Percentiles rank a stretch among this genome's conserved stretches.
Conservation (phyloP, 805 yeast genomes). For the Suhomyces canberraensis region DNA sequence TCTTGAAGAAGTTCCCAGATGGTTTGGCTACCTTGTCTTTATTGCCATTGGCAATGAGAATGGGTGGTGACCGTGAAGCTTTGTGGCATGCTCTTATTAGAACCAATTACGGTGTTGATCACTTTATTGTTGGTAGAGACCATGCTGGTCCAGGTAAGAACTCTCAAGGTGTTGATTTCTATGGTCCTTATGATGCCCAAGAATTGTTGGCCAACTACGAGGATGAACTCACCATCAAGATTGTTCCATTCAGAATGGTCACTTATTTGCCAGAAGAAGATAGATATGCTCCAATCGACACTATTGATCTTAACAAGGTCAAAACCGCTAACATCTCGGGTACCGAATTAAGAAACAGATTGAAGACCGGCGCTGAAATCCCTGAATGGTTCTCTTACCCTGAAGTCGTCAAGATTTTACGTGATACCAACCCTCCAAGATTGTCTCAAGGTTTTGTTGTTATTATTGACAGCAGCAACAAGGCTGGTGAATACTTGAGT, state of each 20-base stretch:
- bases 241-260: constrained; percentile 96
- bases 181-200: constrained; percentile 97
- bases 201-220: constrained; percentile 73
- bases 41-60: constrained; percentile 95
- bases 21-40: constrained; percentile 89
- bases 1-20: constrained; percentile 87
- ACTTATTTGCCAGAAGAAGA: constrained; percentile 94
- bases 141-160: constrained; percentile 94
- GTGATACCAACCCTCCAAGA: constrained; percentile 93
- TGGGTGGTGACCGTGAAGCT: constrained; percentile 99
- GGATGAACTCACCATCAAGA: constrained; percentile 79
- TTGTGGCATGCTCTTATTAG: constrained; percentile 97
- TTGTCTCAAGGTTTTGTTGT: constrained; percentile 83
- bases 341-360: constrained; percentile 85
- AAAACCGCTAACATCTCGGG: constrained; percentile 91
- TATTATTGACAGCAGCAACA: constrained; percentile 55
- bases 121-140: constrained; percentile 96
- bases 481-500: constrained; percentile 48
- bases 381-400: constrained; percentile 98
- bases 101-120: constrained; percentile 94
- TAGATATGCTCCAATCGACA: constrained; percentile 92
- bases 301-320: constrained; percentile 68
- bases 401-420: constrained; percentile 85
- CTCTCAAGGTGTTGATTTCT: constrained; percentile 89
- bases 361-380: constrained; percentile 80